phyloP scores from a whole-genome alignment of 805 yeast species.

The Lipomyces mesembrius region DNA sequence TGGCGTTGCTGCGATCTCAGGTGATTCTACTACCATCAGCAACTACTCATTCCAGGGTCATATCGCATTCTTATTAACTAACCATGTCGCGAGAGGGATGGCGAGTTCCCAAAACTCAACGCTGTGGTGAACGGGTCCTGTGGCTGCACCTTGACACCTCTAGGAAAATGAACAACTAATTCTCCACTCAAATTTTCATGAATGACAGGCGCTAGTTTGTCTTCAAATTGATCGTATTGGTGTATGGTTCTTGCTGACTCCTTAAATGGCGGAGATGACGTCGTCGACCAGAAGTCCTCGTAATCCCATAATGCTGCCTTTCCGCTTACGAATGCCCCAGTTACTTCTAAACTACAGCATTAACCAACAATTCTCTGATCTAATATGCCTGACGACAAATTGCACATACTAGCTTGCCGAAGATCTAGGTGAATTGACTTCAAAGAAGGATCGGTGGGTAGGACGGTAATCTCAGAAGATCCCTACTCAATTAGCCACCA shows the following conservation, averaged over 20 bases:
- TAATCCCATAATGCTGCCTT: conserved; percentile 60
- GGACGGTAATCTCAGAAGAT: conserved; percentile 77
- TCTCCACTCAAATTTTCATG: conserved; percentile 65
- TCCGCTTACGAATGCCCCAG: conserved; percentile 67
- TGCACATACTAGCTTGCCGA: conserved; percentile 57
- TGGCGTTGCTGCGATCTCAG: conserved; percentile 41
- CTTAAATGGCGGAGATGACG: conserved; percentile 37
- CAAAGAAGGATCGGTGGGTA: conserved; percentile 67
- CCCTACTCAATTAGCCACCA: conserved; percentile 52
- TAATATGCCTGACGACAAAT: neutral
- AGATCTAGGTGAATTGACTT: conserved; percentile 74
- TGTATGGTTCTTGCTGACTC: conserved; percentile 37
- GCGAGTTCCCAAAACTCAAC: conserved; percentile 31
- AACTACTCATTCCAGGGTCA: neutral
- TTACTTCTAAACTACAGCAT: conserved; percentile 48
- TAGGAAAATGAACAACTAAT: conserved; percentile 65
- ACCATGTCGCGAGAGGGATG: conserved; percentile 32
- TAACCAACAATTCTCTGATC: neutral
- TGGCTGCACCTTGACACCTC: conserved; percentile 62
- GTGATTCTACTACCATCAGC: conserved; percentile 12
- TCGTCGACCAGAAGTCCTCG: conserved; percentile 56
- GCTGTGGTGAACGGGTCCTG: conserved; percentile 51
- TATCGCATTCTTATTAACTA: neutral
- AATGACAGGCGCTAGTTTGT: conserved; percentile 49
- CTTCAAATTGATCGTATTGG: conserved; percentile 38